phyloP scores from a whole-genome alignment of 495 filamentous ascomycete genomes.

The Xylaria cubensis region DNA sequence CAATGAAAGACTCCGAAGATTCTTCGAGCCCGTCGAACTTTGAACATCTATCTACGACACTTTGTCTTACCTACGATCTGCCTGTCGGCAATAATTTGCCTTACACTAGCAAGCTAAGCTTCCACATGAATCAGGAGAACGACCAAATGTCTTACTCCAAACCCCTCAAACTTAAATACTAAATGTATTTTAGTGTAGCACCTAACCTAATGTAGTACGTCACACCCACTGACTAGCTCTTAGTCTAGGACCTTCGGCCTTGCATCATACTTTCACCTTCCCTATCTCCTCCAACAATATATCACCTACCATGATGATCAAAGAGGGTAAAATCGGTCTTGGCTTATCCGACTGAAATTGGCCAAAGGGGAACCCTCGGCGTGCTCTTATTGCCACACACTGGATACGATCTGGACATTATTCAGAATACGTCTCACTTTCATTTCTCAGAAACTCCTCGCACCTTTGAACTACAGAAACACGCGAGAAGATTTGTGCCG shows the following conservation, averaged over 20 bases:
- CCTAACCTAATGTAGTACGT: slow-evolving; percentile 8
- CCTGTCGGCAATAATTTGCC: background rate
- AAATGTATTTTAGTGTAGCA: background rate
- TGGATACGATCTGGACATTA: background rate
- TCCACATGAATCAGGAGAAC: background rate
- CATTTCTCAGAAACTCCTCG: background rate
- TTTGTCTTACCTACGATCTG: background rate
- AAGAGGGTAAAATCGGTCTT: slow-evolving; percentile 6
- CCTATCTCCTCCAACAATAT: slow-evolving; percentile 10
- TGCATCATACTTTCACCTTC: background rate
- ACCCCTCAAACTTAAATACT: background rate
- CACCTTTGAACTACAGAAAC: background rate
- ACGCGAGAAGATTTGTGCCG: background rate
- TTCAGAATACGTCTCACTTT: background rate
- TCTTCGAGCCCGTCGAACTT: background rate
- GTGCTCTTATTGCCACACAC: background rate
- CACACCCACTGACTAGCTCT: background rate
- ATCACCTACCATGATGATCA: slow-evolving; percentile 17
- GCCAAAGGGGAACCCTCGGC: background rate
- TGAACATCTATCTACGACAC: background rate
- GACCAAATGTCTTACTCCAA: background rate
- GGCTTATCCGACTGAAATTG: background rate
- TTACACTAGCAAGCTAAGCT: background rate
- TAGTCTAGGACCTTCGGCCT: background rate
- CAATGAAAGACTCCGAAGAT: background rate